These are phyloP conservation scores for Dianthus caryophyllus DNA, from an alignment of 148 eudicot species.

Conservation along the genomic window DNA sequence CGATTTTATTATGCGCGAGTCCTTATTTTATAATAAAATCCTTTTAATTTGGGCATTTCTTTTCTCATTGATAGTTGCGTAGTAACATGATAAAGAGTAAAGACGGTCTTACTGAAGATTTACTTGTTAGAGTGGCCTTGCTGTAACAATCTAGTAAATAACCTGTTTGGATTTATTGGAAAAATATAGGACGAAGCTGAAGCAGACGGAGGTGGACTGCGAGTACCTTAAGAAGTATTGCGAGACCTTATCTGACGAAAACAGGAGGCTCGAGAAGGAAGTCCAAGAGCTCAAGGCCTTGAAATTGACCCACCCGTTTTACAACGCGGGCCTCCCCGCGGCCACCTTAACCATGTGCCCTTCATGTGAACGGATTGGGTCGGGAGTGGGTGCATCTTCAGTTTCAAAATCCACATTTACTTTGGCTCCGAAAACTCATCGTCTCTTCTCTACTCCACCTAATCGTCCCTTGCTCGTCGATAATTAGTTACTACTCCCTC, in stretches of 20 bases:
- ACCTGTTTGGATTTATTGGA: too few relatives aligned
- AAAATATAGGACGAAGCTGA: constrained; percentile 35
- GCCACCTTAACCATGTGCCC: constrained; percentile 83
- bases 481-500: not conserved
- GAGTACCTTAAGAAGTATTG: constrained; percentile 78
- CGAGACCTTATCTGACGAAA: constrained; percentile 69
- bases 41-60: too few relatives aligned
- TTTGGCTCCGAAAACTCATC: constrained; percentile 35
- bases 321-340: constrained; percentile 56
- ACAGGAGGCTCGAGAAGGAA: constrained; percentile 67
- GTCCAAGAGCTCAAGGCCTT: constrained; percentile 56
- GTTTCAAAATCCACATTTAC: constrained; percentile 29
- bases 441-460: constrained; percentile 36
- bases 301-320: constrained; percentile 46
- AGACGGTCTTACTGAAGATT: too few relatives aligned
- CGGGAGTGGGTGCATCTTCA: constrained; percentile 6
- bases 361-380: constrained; percentile 57
- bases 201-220: constrained; percentile 64
- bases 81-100: too few relatives aligned
- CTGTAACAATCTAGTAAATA: not conserved
- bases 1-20: too few relatives aligned
- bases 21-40: too few relatives aligned
- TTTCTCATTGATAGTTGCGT: too few relatives aligned
- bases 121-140: not conserved
- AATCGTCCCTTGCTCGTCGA: constrained; percentile 50